Base-by-base conservation (phyloP, 208 protist species). In the Blastocrithidia nonstop region DNA sequence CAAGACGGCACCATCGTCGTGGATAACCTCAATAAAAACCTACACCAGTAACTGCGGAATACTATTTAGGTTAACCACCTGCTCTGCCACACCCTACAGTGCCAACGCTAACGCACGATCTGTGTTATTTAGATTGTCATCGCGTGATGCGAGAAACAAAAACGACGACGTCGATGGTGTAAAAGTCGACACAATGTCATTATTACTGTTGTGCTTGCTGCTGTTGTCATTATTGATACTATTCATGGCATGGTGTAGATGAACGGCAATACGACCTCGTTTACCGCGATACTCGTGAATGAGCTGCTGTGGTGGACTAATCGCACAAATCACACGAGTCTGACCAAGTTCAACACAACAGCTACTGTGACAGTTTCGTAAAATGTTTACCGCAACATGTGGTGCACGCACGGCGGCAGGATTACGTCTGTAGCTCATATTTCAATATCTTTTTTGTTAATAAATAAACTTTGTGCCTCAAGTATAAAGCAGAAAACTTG, bases 291-390 rank as follows among this genome's bases (percentile, higher is more conserved):
- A 88, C 60, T 91, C 82, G 33, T 81, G 61, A 31, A 78, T 61
- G 5, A 91, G 71, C 55, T 91, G 82, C 60, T 87, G 73, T 20
- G 82, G 82, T n/a, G 71, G 68, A 0, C 72, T 66, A n/a, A 91
- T 68, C 6, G 61, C 74, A 31, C 77, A 84, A 16, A 91, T 48
- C 8, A 91, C 73, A 29, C 82, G 82, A 26, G 77, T 91, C 32
- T 62, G 50, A 11, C 82, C 82, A 33, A 87, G 35, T 52, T 91
- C 77, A 4, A 85, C 71, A 45, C 71, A 85, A 13, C 71, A 64
- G 45, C 78, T 91, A 51, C 76, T 84, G 57, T 82, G 71, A 38
- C 75, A 84, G 50, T 87, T 68, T 22, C 60, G 66, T 20, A 90
- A 56, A 8, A 82, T 59, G 52, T 73, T 69, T 4, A 71, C 58